These are phyloP conservation scores for Tilletia setariae DNA, from an alignment of 1,284 basidiomycete species.

Conservation along the genomic window DNA sequence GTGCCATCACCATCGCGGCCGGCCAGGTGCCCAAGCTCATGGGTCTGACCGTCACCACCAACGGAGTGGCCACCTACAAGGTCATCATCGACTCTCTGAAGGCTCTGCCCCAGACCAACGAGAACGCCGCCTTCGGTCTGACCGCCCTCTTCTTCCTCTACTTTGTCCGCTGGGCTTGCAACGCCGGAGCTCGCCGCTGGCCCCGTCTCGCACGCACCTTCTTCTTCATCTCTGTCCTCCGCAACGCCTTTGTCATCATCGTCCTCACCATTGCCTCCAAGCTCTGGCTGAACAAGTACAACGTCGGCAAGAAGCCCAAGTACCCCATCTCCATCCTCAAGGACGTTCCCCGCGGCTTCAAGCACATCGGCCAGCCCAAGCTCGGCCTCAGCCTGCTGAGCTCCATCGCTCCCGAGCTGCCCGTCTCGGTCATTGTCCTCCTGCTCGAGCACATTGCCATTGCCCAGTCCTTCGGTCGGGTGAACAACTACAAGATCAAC, in stretches of 20 bases:
- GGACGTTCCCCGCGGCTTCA: constrained; percentile 61
- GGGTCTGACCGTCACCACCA: constrained; percentile 41
- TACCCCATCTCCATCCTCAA: constrained; percentile 83
- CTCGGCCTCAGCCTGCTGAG: constrained; percentile 66
- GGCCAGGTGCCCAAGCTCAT: constrained; percentile 51
- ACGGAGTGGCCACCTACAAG: constrained; percentile 65
- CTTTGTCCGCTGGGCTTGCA: constrained; percentile 67
- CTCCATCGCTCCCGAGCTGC: constrained; percentile 73
- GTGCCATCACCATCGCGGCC: constrained; percentile 50
- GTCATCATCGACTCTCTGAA: constrained; percentile 92
- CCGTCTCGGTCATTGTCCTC: constrained; percentile 89
- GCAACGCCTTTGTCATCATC: constrained; percentile 52
- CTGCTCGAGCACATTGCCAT: constrained; percentile 96
- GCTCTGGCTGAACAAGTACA: constrained; percentile 38
- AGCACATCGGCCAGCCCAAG: constrained; percentile 69
- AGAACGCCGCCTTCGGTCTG: constrained; percentile 88
- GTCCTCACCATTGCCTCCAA: constrained; percentile 61
- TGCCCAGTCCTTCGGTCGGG: constrained; percentile 82
- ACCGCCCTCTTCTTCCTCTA: constrained; percentile 74
- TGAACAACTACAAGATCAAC: constrained; percentile 96
- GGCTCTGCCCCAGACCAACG: constrained; percentile 66
- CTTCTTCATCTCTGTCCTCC: constrained; percentile 50
- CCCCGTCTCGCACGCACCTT: constrained; percentile 70
- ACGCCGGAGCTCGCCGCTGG: constrained; percentile 64
- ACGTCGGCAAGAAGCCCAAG: constrained; percentile 47